Conservation (phyloP, 2,329 filamentous ascomycete species). For the Talaromyces sp. region DNA sequence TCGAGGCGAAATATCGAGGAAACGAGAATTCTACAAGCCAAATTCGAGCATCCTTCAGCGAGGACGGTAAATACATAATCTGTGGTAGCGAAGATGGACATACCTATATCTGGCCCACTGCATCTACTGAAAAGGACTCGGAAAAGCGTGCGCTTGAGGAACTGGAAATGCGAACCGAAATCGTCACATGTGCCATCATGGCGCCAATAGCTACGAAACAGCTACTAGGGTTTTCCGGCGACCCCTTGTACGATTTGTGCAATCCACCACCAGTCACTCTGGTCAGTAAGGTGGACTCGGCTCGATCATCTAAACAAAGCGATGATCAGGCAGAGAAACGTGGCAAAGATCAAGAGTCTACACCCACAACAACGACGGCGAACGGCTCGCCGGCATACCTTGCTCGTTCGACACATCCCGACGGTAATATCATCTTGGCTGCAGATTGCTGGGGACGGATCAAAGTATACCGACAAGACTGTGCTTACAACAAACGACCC, state of each 20-base stretch:
- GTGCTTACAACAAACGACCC: slow-evolving; percentile 73
- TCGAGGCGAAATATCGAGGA: slow-evolving; percentile 87
- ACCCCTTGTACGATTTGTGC: slow-evolving; percentile 94
- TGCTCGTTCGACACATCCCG: slow-evolving; percentile 68
- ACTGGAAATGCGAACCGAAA: slow-evolving; percentile 84
- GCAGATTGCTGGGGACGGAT: slow-evolving; percentile 84
- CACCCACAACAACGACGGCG: slow-evolving; percentile 21
- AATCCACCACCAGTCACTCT: slow-evolving; percentile 88
- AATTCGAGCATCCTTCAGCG: slow-evolving; percentile 83
- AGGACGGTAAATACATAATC: slow-evolving; percentile 80
- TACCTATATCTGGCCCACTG: slow-evolving; percentile 84
- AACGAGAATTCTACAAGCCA: slow-evolving; percentile 88
- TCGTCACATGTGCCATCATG: slow-evolving; percentile 84
- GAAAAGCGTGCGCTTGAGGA: slow-evolving; percentile 82
- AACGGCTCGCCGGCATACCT: slow-evolving; percentile 74
- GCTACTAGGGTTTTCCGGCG: slow-evolving; percentile 73
- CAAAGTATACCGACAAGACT: slow-evolving; percentile 94
- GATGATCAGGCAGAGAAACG: slow-evolving; percentile 32
- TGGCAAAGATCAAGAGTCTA: background rate
- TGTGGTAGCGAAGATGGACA: slow-evolving; percentile 90
- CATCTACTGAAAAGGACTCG: slow-evolving; percentile 59
- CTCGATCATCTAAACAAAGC: slow-evolving; percentile 30
- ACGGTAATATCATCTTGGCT: slow-evolving; percentile 88
- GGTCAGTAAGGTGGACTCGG: slow-evolving; percentile 65
- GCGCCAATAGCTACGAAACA: slow-evolving; percentile 75